phyloP scores from a whole-genome alignment of 345 rosid species.

The Gynandropsis gynandra region DNA sequence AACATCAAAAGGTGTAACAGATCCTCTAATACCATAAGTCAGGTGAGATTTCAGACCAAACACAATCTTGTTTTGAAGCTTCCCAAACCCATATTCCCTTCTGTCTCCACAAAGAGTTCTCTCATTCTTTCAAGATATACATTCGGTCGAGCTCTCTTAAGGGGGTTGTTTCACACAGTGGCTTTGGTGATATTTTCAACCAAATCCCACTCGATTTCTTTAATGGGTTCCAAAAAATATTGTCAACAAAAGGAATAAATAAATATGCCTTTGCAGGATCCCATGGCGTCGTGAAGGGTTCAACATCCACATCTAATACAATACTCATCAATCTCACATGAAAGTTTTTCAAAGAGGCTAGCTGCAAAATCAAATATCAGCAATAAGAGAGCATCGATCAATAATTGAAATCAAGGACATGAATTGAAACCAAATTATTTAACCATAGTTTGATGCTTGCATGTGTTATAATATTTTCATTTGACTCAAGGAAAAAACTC shows the following conservation, averaged over 20 bases:
- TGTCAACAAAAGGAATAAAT: slow-evolving; percentile 86
- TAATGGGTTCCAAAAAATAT: slow-evolving; percentile 53
- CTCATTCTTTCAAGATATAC: slow-evolving; percentile 95
- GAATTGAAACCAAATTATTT: too few relatives aligned
- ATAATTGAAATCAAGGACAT: slow-evolving; percentile 10
- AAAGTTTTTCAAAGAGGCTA: slow-evolving; percentile 82
- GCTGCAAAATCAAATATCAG: slow-evolving; percentile 45
- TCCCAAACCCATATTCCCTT: slow-evolving; percentile 96
- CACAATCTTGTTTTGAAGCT: slow-evolving; percentile 83
- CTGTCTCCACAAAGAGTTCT: slow-evolving; percentile 97
- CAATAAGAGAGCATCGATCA: slow-evolving; percentile 3
- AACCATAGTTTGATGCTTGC: too few relatives aligned
- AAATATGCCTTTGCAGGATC: slow-evolving; percentile 97
- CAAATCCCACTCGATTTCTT: slow-evolving; percentile 82
- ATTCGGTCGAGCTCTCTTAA: slow-evolving; percentile 95
- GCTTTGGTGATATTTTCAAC: slow-evolving; percentile 51
- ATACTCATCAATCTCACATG: slow-evolving; percentile 98
- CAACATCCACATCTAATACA: slow-evolving; percentile 97
- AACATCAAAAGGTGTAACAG: slow-evolving; percentile 84
- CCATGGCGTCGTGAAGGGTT: slow-evolving; percentile 99
- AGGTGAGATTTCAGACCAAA: slow-evolving; percentile 89
- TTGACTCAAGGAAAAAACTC: too few relatives aligned
- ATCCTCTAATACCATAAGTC: slow-evolving; percentile 97
- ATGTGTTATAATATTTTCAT: too few relatives aligned
- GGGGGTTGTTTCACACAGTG: slow-evolving; percentile 86